Base-by-base conservation (phyloP, 495 filamentous ascomycete genomes). In the Aspergillus ellipticus region DNA sequence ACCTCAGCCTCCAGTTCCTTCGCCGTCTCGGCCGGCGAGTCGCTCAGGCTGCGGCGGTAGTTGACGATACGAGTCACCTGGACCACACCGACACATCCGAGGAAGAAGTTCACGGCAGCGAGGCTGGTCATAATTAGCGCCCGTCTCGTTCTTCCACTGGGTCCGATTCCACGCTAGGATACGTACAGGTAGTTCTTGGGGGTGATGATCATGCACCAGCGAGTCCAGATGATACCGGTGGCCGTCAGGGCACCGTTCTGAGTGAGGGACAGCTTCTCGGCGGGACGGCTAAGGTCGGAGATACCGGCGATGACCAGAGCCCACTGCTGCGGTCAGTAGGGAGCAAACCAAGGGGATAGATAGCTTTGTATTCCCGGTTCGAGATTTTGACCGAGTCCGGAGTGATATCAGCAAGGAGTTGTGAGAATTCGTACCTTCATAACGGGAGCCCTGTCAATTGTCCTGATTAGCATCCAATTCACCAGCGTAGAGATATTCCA, bases 21-120 rank as follows among this genome's bases (percentile, higher is more conserved):
- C 50, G 68, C 79, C 49, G 76, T 69, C 49, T 77, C 75, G 51
- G 71, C 63, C 28, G 72, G 53, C 2, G 61, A 76, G 13, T 66
- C 70, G 63, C 79, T 78, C 87, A 85, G 68, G 57, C 75, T 80
- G 59, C 72, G 66, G 60, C 85, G 81, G 68, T 85, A 95, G 66
- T 83, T 49, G 59, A 79, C 58, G 64, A 97, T 96, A 59, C 94
- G 85, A 55, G 74, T 72, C 53, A 91, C 78, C 78, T 98, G 94
- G 52, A 89, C 82, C 47, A 86, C 72, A 59, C 95, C 94, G 55
- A 96, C 92, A 51, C 84, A 77, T 56, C 86, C 90, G 59, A 98
- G 87, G 84, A 97, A 96, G 85, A 97, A 97, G 84, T 97, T 98
- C 61, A 98, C 94, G 16, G 92, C 83, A 48, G 94, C 94, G 57